Evolutionary conservation across 2,329 filamentous ascomycete species (phyloP), one percentile per base, ranked within the genome.

Genomic region (Penicillium frequentans): DNA sequence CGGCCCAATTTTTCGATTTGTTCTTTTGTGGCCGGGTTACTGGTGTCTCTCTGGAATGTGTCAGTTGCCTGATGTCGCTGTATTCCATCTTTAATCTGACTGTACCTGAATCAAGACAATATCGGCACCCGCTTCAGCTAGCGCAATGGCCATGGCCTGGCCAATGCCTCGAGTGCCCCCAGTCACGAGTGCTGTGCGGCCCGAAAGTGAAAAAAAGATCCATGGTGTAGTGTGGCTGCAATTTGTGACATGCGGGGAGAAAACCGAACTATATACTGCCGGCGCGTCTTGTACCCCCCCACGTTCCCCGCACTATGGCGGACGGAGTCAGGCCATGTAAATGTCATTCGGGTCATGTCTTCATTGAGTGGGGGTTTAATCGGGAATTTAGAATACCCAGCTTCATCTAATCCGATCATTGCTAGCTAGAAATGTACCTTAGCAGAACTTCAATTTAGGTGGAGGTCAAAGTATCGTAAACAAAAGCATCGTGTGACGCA

Each of bases 141-240:
- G 53, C 1, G 69, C 72, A 45, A 74, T 57, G 3, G 70, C 66
- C 72, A 75, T 75, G 14, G 69, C 64, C 37, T 68, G 67, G 11
- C 73, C 73, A 37, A 76, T 73, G 5, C 73, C 73, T 24, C 73
- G 65, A 23, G 70, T 74, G n/a, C 67, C 71, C 8, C 73, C 73
- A 2, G 73, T 75, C 11, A 75, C 64, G 2, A 75, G 59, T 19
- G 71, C 73, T 13, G 70, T 75, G 45, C 66, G 64, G 23, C 66
- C 68, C 5, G 26, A 16, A 1, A 69, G 57, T 0, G 60, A 64
- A 49, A 69, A 69, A 69, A 13, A 66, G 55, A 52, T 65, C 58
- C 64, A 68, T 67, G 19, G 21, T 61, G 21, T n/a, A 42, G 1
- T 39, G 16, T 45, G 35, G 21, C 14, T 29, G 27, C 19, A 3